Evolutionary conservation across 1,284 basidiomycete species (phyloP), one percentile per base, ranked within the genome.

Genomic region (Marasmius oreades): DNA sequence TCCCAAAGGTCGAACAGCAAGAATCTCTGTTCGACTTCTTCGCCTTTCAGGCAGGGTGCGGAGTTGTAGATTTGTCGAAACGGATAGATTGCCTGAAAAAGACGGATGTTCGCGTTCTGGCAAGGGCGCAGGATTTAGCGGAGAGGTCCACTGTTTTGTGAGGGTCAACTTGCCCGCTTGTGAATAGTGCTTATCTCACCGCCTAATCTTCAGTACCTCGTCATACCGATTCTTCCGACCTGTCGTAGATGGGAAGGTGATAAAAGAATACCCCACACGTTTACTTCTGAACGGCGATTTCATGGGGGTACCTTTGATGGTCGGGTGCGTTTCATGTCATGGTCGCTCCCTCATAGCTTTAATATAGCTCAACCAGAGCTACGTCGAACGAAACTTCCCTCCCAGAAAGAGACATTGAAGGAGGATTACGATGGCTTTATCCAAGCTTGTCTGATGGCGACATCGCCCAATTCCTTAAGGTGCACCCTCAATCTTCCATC

Each of bases 361-460:
- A 23, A 50, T 23, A 26, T n/a, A 20, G 42, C 1, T 18, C 7
- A 34, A 31, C 11, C 55, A 82, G 82, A 3, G 68, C 81, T 0
- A 82, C 80, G 0, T 78, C 81, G 12, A 82, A 86, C 54, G 81
- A 85, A 63, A 80, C 82, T 1, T 64, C 78, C 36, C 74, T 74
- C 1, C 67, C 71, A 8, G 74, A 75, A 7, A 61, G 58, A 8
- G 67, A 74, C 50, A 66, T 81, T 42, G 58, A 67, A 2, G 57
- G 68, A 0, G 71, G 72, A 8, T 62, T 82, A 39, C 65, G 72
- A 45, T 26, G 48, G 1, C 77, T 73, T 64, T 83, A 76, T 69
- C 82, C 82, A 0, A 67, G 65, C 1, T 63, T 83, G 16, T 73
- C 72, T 11, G 66, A 71, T 16, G 56, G 59, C 7, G 76, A 79